Percentiles rank a stretch among this genome's conserved stretches.
phyloP scores from a whole-genome alignment of 805 yeast species.

The Candida ponderosae region DNA sequence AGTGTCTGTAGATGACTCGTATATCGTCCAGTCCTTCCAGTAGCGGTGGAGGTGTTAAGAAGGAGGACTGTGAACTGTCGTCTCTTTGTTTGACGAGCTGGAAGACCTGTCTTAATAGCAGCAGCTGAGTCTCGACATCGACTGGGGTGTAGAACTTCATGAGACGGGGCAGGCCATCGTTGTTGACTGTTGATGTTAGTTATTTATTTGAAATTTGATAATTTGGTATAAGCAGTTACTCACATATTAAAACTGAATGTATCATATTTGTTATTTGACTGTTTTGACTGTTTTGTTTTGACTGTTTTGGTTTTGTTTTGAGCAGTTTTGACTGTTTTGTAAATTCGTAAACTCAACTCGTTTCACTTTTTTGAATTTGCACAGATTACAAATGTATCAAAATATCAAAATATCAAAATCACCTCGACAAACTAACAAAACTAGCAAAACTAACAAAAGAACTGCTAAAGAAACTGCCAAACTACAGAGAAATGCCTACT shows the following conservation, averaged over 20 bases:
- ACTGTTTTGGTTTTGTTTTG: too few relatives aligned
- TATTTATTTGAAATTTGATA: conserved; percentile 3
- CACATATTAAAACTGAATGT: conserved; percentile 78
- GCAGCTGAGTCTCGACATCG: conserved; percentile 74
- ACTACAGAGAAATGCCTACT: too few relatives aligned
- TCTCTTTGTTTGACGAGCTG: conserved; percentile 66
- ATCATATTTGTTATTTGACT: conserved; percentile 42
- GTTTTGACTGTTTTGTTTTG: neutral
- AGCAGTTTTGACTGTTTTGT: too few relatives aligned
- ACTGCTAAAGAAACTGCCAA: too few relatives aligned
- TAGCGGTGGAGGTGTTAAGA: conserved; percentile 82
- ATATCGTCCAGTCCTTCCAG: conserved; percentile 59
- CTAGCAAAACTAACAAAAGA: too few relatives aligned
- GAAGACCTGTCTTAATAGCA: conserved; percentile 74
- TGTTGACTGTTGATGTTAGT: conserved; percentile 50
- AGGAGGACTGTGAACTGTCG: conserved; percentile 76
- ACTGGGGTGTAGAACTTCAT: conserved; percentile 90
- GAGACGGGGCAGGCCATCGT: conserved; percentile 82
- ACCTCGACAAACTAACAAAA: too few relatives aligned
- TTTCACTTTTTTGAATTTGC: too few relatives aligned
- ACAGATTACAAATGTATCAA: too few relatives aligned
- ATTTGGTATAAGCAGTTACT: conserved; percentile 21
- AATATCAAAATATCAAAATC: too few relatives aligned
- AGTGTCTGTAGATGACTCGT: conserved; percentile 86
- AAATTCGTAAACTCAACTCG: too few relatives aligned